These are phyloP conservation scores for Firmiana major DNA, from an alignment of 345 rosid species.

Conservation along the genomic window DNA sequence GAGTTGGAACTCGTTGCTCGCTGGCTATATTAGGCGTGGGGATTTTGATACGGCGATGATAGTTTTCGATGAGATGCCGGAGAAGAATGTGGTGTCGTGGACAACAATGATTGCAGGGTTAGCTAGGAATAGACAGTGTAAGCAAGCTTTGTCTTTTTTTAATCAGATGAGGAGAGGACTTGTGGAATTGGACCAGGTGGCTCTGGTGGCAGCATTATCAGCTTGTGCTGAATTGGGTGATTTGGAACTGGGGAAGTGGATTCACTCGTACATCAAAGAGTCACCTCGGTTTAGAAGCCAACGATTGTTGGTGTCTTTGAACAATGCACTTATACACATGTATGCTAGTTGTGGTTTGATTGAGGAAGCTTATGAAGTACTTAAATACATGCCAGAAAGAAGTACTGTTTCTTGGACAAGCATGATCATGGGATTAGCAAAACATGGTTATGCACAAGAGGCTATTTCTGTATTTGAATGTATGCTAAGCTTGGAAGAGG, in stretches of 20 bases:
- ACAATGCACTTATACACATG: slow-evolving; percentile 38
- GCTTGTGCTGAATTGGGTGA: slow-evolving; percentile 42
- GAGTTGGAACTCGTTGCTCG: slow-evolving; percentile 36
- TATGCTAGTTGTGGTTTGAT: slow-evolving; percentile 26
- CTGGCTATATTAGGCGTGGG: slow-evolving; percentile 31
- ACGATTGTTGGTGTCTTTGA: slow-evolving; percentile 28
- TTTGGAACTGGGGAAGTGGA: slow-evolving; percentile 38
- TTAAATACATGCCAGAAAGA: slow-evolving; percentile 29
- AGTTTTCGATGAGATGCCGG: slow-evolving; percentile 36
- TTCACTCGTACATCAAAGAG: slow-evolving; percentile 29
- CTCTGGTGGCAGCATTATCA: slow-evolving; percentile 33
- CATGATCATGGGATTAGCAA: slow-evolving; percentile 39
- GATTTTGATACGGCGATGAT: slow-evolving; percentile 24
- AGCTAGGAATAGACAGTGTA: slow-evolving; percentile 28
- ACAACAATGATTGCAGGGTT: slow-evolving; percentile 35
- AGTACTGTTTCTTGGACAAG: slow-evolving; percentile 40
- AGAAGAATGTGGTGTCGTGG: slow-evolving; percentile 43
- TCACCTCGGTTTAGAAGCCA: slow-evolving; percentile 4
- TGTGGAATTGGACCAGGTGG: slow-evolving; percentile 36
- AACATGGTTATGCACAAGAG: slow-evolving; percentile 35
- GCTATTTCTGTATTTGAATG: slow-evolving; percentile 36
- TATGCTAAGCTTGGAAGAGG: slow-evolving; percentile 35
- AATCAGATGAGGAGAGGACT: slow-evolving; percentile 31
- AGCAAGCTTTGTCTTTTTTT: slow-evolving; percentile 36
- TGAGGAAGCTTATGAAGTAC: slow-evolving; percentile 32